Evolutionary conservation across 2,329 filamentous ascomycete genomes (phyloP), one percentile per base, ranked within the genome.

Genomic region (Keithomyces neogunnii): DNA sequence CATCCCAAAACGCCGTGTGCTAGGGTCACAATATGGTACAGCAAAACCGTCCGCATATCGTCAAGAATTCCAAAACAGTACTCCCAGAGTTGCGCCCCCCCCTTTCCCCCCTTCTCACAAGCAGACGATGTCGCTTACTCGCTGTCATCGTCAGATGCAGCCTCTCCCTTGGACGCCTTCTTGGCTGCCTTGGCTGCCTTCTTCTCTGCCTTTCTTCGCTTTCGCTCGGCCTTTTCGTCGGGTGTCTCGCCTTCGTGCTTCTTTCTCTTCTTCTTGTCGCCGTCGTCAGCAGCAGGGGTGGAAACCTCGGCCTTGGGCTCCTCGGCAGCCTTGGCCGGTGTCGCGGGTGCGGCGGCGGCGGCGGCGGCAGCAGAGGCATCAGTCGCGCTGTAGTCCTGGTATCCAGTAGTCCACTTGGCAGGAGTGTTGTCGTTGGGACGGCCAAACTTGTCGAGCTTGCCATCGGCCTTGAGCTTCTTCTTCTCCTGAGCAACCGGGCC

Each of bases 391-490:
- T 84, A 96, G 75, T 97, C 93, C 73, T 90, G 92, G 80, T 99
- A 99, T 59, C 88, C 87, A 38, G 81, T 73, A 61, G 88, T 90
- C 93, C 93, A 99, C 73, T 93, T 89, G 62, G 90, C 84, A 30
- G 93, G 93, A 4, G 93, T 99, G 57, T 85, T 83, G 69, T 96
- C 92, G 71, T 97, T 99, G 62, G 88, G 72, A 53, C 91, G 86
- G 60, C 93, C 93, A 63, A 84, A 97, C 85, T 99, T 99, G 78
- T 99, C 93, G 54, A 99, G 86, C 75, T 96, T 96, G 71, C 93
- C 93, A 60, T 89, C 88, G 49, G 91, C 89, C 84, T 97, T 97
- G 78, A 99, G 84, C 83, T 97, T 96, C 87, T 99, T 99, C 85
- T 99, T 99, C 80, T 97, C 90, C 47, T 86, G 74, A 47, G 93